Evolutionary conservation across 352 stramenopile genomes (phyloP).

Genomic region (Pythium pyrilobum): DNA sequence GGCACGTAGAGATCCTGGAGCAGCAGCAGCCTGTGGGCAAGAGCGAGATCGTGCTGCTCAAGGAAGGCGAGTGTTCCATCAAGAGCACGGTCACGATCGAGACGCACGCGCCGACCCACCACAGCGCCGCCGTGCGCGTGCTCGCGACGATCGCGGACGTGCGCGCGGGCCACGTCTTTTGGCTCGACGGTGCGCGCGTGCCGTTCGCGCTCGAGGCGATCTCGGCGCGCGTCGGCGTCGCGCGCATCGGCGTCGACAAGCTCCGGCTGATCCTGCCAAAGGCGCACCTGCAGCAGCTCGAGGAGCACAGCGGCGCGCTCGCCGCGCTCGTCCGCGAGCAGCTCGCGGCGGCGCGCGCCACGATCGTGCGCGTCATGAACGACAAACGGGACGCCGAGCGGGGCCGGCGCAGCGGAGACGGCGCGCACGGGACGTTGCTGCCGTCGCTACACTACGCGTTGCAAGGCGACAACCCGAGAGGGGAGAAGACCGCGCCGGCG

Average conservation of each 20-base stretch:
- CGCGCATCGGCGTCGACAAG: constrained; percentile 41
- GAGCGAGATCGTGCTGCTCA: constrained; percentile 40
- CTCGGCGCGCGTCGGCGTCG: constrained; percentile 38
- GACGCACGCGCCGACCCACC: background rate
- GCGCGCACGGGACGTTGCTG: constrained; percentile 18
- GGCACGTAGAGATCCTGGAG: constrained; percentile 34
- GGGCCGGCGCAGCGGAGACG: background rate
- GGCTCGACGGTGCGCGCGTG: constrained; percentile 25
- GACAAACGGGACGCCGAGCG: constrained; percentile 32
- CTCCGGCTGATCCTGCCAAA: constrained; percentile 41
- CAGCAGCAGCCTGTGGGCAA: constrained; percentile 16
- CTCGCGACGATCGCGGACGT: constrained; percentile 52
- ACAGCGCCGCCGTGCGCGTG: background rate
- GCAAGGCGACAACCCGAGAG: constrained; percentile 3
- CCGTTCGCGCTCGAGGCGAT: constrained; percentile 45
- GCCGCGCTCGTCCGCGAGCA: constrained; percentile 24
- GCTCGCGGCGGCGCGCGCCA: constrained; percentile 27
- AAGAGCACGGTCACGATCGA: constrained; percentile 14
- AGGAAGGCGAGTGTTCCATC: constrained; percentile 48
- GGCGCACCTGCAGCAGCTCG: constrained; percentile 12
- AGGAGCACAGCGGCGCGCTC: constrained; percentile 17
- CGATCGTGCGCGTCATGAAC: constrained; percentile 40
- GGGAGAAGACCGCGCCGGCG: constrained; percentile 2
- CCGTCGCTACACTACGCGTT: constrained; percentile 21
- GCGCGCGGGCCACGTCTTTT: constrained; percentile 45